Percentiles rank a stretch among this genome's conserved stretches.
phyloP scores from a whole-genome alignment of 2,329 filamentous ascomycete genomes.

The Alternaria panax region DNA sequence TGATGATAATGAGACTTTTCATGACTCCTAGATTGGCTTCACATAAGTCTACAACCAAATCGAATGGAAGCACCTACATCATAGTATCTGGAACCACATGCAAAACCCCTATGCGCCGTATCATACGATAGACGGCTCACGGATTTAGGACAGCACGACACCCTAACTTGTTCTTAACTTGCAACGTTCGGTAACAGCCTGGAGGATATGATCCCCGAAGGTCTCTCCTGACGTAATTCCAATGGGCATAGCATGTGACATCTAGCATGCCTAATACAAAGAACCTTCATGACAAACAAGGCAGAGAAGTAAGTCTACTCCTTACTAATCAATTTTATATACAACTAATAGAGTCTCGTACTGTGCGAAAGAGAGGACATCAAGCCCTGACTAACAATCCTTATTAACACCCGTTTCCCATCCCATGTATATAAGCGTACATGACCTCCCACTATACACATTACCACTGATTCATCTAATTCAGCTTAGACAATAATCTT shows the following conservation, averaged over 20 bases:
- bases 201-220: too few species aligned
- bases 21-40: neutral
- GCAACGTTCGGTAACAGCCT: too few species aligned
- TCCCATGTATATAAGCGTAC: neutral
- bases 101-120: too few species aligned
- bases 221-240: neutral
- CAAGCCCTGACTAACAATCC: neutral
- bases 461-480: neutral
- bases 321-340: slow-evolving; percentile 1
- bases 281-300: neutral
- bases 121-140: too few species aligned
- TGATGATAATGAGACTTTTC: neutral
- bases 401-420: neutral
- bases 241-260: neutral
- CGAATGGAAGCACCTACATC: too few species aligned
- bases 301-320: neutral
- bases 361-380: neutral
- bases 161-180: too few species aligned
- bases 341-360: neutral
- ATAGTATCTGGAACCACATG: too few species aligned
- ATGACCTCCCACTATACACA: neutral
- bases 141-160: too few species aligned
- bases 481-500: neutral
- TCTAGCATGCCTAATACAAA: neutral
- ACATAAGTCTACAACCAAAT: neutral